A percentile compares a stretch with the other conserved stretches of the same genome.
These are phyloP conservation scores for Tulasnella sp. DNA, from an alignment of 768 basidiomycete species.

Conservation along the genomic window DNA sequence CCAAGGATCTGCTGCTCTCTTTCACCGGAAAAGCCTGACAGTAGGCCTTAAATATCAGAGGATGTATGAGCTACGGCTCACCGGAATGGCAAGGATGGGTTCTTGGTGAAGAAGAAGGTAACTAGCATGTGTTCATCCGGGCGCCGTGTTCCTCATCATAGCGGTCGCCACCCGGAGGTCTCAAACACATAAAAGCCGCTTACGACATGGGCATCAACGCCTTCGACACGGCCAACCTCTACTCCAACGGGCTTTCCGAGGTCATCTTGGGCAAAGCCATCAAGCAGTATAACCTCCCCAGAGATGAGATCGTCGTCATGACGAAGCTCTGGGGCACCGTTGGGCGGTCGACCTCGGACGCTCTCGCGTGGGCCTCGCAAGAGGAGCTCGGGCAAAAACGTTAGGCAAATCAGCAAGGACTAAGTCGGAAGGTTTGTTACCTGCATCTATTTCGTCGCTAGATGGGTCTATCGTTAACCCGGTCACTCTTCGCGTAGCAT, in stretches of 20 bases:
- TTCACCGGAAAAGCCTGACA: neutral
- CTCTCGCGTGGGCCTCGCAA: neutral
- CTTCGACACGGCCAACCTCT: conserved; percentile 42
- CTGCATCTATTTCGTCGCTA: neutral
- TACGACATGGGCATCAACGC: conserved; percentile 32
- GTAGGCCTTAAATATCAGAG: conserved; percentile 42
- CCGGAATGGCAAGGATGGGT: conserved; percentile 56
- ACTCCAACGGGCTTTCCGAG: conserved; percentile 65
- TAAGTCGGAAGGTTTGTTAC: conserved; percentile 24
- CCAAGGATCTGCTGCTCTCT: too few relatives aligned
- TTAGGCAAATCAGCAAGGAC: conserved; percentile 23
- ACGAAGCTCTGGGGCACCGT: conserved; percentile 53
- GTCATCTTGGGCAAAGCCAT: conserved; percentile 69
- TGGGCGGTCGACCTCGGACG: neutral
- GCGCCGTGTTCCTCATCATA: neutral
- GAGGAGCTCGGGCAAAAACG: conserved; percentile 24
- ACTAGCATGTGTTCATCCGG: conserved; percentile 36
- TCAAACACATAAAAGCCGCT: conserved; percentile 25
- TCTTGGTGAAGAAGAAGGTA: conserved; percentile 48
- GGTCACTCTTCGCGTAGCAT: conserved; percentile 38
- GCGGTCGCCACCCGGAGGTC: neutral
- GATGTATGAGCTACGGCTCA: conserved; percentile 57
- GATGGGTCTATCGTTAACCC: neutral
- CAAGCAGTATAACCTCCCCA: conserved; percentile 44
- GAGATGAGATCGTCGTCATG: conserved; percentile 69